Evolutionary conservation across 1,284 basidiomycete genomes (phyloP), one percentile per base, ranked within the genome.

Genomic region (Leccinum subrobustum): DNA sequence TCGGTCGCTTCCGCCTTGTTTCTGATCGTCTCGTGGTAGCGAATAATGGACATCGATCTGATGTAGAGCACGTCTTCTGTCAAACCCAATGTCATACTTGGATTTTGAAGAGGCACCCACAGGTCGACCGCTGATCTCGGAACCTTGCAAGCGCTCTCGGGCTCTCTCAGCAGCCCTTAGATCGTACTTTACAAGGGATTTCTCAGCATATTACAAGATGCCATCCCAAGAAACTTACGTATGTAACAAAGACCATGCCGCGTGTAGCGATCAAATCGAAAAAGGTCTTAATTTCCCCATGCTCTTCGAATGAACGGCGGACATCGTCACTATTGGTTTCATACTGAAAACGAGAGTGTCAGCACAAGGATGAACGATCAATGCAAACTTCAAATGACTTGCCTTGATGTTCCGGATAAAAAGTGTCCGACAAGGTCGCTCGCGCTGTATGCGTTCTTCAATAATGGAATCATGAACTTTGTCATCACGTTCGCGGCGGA

Each of bases 11-110:
- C 69, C 70, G 31, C 88, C 85, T 67, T 86, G 75, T 33, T 77
- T 83, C 58, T 90, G 88, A 59, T 98, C 95, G 67, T 92, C 93
- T 63, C 93, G 89, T 4, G 96, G 96, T 42, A 99, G 79, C 29
- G 93, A 96, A 77, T 95, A 99, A 75, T 99, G 96, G 0, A 99
- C 96, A 79, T 99, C 96, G 73, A 98, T 96, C 91, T 96, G 68
- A 35, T 60, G 66, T 8, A 52, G 57, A 27, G 16, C 25, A 52
- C 1, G 16, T 5, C 47, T 58, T 58, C 37, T 1, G 54, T 62
- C 29, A 67, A 29, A 50, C 29, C 20, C 6, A 29, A 51, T 6
- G 2, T 16, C 25, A 14, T 1, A 52, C 4, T 23, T n/a, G 25
- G n/a, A 50, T 9, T 20, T 47, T 18, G 16, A 27, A n/a, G 20